A percentile compares a stretch with the other conserved stretches of the same genome.
Conservation (phyloP, 805 yeast species). For the Kuraishia ogatae region DNA sequence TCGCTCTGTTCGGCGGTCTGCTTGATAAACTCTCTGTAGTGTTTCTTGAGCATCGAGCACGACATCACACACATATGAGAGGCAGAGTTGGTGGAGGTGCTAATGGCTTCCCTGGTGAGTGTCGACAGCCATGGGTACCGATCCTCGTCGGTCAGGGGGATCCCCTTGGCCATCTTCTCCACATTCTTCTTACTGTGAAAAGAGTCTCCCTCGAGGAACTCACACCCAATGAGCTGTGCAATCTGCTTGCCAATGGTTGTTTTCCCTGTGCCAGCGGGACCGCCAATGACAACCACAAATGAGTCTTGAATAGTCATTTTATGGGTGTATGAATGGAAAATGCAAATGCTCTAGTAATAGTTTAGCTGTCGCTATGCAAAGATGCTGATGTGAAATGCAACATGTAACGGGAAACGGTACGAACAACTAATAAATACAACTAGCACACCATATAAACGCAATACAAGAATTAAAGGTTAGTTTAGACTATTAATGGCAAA, state of each 20-base stretch:
- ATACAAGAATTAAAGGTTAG: background rate
- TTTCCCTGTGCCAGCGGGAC: constrained; percentile 96
- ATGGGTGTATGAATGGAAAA: background rate
- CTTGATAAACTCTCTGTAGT: constrained; percentile 59
- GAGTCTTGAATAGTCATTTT: background rate
- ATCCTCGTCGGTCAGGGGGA: constrained; percentile 83
- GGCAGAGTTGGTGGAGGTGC: constrained; percentile 21
- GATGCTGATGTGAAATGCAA: background rate
- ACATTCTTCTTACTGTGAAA: constrained; percentile 66
- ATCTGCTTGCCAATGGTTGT: constrained; percentile 61
- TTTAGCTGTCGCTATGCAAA: no score
- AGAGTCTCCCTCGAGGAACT: constrained; percentile 79
- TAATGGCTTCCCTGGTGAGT: constrained; percentile 34
- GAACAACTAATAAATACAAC: no score
- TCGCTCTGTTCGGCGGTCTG: constrained; percentile 15
- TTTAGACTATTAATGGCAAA: background rate
- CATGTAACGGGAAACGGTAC: no score
- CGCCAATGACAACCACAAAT: constrained; percentile 58
- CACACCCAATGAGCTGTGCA: constrained; percentile 33
- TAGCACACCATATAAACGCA: no score
- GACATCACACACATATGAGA: constrained; percentile 45
- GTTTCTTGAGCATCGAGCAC: constrained; percentile 77
- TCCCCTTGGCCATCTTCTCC: constrained; percentile 74
- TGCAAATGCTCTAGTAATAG: no score
- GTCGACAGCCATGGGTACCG: constrained; percentile 81